Conservation (phyloP, 2,329 filamentous ascomycete species). For the Penicillium sp. region DNA sequence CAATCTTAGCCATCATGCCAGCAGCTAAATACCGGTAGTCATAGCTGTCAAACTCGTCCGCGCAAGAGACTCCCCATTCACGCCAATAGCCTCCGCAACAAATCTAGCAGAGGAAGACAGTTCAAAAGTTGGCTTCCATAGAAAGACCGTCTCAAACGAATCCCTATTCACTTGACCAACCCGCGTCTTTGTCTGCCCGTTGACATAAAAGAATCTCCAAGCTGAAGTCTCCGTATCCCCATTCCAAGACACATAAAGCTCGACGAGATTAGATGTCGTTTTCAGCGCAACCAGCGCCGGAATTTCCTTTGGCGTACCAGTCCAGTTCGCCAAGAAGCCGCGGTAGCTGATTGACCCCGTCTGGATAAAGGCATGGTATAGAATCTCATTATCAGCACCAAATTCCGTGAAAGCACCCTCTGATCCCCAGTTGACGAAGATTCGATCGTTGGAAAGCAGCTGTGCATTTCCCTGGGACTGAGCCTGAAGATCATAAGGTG, state of each 20-base stretch:
- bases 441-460: conserved; percentile 25
- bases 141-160: conserved; percentile 2
- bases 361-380: conserved; percentile 38
- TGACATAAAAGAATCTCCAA: conserved; percentile 5
- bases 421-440: conserved; percentile 33
- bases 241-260: conserved; percentile 9
- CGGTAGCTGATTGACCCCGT: conserved; percentile 37
- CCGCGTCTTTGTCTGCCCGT: not conserved
- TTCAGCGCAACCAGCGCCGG: not conserved
- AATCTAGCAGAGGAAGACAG: not conserved
- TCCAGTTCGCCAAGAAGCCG: conserved; percentile 40
- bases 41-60: not conserved
- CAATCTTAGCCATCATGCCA: not conserved
- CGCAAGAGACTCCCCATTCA: not conserved
- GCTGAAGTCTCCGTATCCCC: conserved; percentile 1
- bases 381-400: conserved; percentile 24
- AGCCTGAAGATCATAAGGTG: conserved; percentile 22
- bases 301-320: conserved; percentile 15
- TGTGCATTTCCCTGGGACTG: conserved; percentile 29
- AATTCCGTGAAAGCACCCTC: conserved; percentile 22
- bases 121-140: not conserved
- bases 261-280: not conserved
- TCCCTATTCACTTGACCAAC: not conserved
- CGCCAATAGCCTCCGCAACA: not conserved
- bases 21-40: not conserved